Conservation (phyloP, 495 filamentous ascomycete genomes). For the Tuber melanosporum region DNA sequence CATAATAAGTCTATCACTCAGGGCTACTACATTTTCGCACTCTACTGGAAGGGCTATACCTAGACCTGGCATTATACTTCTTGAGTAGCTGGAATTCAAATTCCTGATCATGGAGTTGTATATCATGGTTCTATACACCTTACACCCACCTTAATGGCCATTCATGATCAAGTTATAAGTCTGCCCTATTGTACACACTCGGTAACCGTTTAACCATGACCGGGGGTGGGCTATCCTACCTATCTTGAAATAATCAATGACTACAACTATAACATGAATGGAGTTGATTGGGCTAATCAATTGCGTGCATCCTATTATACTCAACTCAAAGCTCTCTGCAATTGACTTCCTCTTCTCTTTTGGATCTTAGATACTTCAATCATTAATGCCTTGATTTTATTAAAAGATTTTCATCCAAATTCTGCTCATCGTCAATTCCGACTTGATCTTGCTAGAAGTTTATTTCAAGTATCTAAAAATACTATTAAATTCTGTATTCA, state of each 20-base stretch:
- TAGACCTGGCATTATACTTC: background rate
- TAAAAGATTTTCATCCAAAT: background rate
- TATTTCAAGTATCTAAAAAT: background rate
- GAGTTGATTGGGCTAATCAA: conserved; percentile 36
- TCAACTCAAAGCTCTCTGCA: conserved; percentile 15
- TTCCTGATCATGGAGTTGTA: no score
- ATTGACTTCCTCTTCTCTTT: conserved; percentile 33
- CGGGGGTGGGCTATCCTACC: background rate
- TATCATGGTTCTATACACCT: background rate
- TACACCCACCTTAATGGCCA: background rate
- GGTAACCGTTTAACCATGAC: background rate
- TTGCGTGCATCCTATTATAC: conserved; percentile 27
- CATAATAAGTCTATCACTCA: background rate
- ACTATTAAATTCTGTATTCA: background rate
- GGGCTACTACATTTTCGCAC: background rate
- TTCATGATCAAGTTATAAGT: no score
- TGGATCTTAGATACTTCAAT: conserved; percentile 34
- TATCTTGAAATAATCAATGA: conserved; percentile 31
- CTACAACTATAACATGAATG: conserved; percentile 40
- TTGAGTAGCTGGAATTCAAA: background rate
- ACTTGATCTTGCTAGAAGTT: background rate
- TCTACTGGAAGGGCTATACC: background rate
- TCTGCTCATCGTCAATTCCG: background rate
- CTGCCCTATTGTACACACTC: background rate
- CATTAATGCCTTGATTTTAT: conserved; percentile 8